Base-by-base conservation (phyloP, 805 yeast species). In the Candida vartiovaarae region DNA sequence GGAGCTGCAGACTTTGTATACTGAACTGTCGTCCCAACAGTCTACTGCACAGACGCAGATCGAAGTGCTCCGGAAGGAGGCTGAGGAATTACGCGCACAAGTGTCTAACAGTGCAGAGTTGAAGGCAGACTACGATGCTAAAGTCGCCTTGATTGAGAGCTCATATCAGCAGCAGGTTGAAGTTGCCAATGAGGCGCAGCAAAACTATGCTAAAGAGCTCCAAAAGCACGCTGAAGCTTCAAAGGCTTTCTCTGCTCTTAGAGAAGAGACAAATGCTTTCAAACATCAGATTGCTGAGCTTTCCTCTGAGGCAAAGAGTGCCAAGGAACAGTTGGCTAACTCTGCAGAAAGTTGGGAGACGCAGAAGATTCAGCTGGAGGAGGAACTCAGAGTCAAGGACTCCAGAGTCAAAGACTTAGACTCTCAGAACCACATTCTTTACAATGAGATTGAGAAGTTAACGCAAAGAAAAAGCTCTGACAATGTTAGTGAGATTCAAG, bases 341-440 rank as follows among this genome's bases (percentile, higher is more conserved):
- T 63, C 71, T 6, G 69, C 70, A 43, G 62, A 64, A 27, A 67
- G 70, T 40, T 75, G 81, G 78, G 67, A 65, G 4, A 38, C 64
- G 3, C 76, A 75, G 52, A 70, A 62, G 51, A 36, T 54, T 2
- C 59, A 61, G 2, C 60, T 70, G 27, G 78, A 74, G 43, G 72
- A 69, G 36, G 76, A 78, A 42, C 55, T 83, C 37, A 68, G 64
- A n/a, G 50, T 59, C 24, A 63, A 74, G 7, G 70, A 68, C 24
- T 51, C 62, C 4, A 74, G 78, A 47, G 55, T 75, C 26, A 70
- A 74, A 24, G 89, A 81, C 41, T 62, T 85, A 33, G 66, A 75
- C 10, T 68, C 76, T n/a, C 95, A 86, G 57, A 84, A 86, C 57
- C 68, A 75, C 39, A 67, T 85, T 5, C 65, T 87, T 15, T 72